Evolutionary conservation across 345 rosid species (phyloP), one percentile per base, ranked within the genome.

Genomic region (Boechera retrofracta): DNA sequence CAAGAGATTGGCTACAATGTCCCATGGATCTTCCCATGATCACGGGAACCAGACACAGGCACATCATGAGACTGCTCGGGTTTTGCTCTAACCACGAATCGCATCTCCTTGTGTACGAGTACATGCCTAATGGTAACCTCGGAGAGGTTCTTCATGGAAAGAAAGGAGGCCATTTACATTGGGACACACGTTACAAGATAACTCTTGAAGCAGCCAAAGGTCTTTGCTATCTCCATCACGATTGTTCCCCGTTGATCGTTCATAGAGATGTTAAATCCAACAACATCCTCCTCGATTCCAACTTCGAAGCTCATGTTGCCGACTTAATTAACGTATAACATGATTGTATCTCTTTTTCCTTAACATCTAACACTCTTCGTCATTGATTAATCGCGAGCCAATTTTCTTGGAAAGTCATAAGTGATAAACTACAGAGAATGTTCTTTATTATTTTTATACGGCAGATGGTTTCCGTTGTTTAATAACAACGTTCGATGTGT

Each of bases 131-230:
- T 63, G 96, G 96, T 38, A 91, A 93, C 79, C 84, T 91, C 2
- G 96, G 96, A 5, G 96, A 91, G 77, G 93, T 89, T 62, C 90
- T 91, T 74, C 96, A 91, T 69, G 96, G 96, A 28, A 91, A 89
- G 82, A 91, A 91, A 87, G 96, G 96, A 10, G 91, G 93, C 2
- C 91, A 89, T 71, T 76, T 91, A 77, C 91, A 85, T 63, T 89
- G 96, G 96, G 89, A 89, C 58, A 87, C 91, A 26, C 86, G 96
- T 77, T 89, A 89, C 71, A 89, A 86, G 75, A 87, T 91, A 5
- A 91, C 96, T 1, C 83, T 91, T 54, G 96, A 91, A 81, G 85
- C 96, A 52, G 96, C 96, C 1, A 91, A 87, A 49, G 96, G 96
- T 1, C 91, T 91, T 6, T 91, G 96, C 78, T 91, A 91, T 75